phyloP scores from a whole-genome alignment of 2,329 filamentous ascomycete species.

The Cephalotrichum gorgonifer region DNA sequence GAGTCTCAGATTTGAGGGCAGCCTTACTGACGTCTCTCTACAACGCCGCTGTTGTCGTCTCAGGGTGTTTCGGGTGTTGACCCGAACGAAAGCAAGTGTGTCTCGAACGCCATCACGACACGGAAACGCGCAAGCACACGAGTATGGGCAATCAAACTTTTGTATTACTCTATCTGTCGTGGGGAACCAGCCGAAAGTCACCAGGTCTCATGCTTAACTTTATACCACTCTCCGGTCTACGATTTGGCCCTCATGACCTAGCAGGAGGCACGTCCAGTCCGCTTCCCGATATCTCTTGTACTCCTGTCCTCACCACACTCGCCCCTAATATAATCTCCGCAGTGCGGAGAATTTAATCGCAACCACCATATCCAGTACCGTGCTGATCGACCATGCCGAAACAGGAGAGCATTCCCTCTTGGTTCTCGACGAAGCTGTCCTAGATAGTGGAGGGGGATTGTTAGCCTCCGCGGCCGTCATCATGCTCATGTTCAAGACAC shows the following conservation, averaged over 20 bases:
- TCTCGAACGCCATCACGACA: too few relatives aligned
- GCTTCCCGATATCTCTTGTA: background rate
- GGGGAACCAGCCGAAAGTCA: background rate
- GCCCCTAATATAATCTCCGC: background rate
- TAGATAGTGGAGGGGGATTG: background rate
- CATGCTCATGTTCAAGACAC: too few relatives aligned
- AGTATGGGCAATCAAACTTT: constrained; percentile 8
- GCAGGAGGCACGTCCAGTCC: too few relatives aligned
- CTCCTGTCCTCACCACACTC: background rate
- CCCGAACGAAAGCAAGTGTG: too few relatives aligned
- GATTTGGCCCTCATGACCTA: background rate
- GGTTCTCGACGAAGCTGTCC: background rate
- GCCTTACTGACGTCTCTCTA: too few relatives aligned
- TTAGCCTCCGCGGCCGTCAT: too few relatives aligned
- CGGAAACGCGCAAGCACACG: too few relatives aligned
- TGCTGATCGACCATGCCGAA: background rate
- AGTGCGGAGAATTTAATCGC: background rate
- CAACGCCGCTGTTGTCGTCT: too few relatives aligned
- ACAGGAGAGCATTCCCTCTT: background rate
- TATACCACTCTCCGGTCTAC: background rate
- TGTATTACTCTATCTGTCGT: constrained; percentile 6
- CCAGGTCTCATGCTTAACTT: background rate
- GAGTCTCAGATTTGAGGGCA: too few relatives aligned
- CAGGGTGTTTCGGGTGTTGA: too few relatives aligned
- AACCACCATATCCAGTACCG: background rate